Base-by-base conservation (phyloP, 768 basidiomycete species). In the Lactifluus pinguis region DNA sequence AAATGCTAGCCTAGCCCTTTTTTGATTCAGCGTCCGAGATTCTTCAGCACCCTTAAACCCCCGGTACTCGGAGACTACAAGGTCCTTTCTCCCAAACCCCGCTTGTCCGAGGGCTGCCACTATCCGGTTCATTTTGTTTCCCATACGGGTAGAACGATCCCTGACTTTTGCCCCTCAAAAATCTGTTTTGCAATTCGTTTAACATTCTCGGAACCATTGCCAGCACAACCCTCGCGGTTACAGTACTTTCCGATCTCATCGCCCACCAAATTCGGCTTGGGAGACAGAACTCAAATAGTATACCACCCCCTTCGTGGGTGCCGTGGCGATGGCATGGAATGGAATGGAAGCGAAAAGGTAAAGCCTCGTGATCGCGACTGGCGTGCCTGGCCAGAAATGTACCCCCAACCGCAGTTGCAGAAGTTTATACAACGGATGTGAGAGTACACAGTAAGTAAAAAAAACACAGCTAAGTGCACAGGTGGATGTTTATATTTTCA, bases 401-500 rank as follows among this genome's bases (percentile, higher is more conserved):
- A 19, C 17, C 25, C 25, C 25, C 36, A 42, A 51, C 30, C 50
- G 49, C 45, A 21, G 38, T 32, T 47, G 17, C 56, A 49, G 32
- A 53, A 62, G 57, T 62, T 49, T 57, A 62, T 62, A 62, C 51
- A 48, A 53, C 61, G 42, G 45, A 42, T 53, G 36, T 47, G 53
- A 49, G 17, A 53, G 17, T 36, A 53, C 30, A 53, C 30, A 21
- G 60, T 47, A 53, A 53, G 55, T 57, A 62, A 51, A 25, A 51
- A 25, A 62, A 53, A 49, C 55, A 56, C 50, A 48, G 47, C 19
- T 53, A 49, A 34, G 38, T 14, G 38, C 38, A 48, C 32, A 19
- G 57, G 56, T 47, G 41, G 47, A 52, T 11, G 47, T 48, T 56
- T 39, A 53, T 52, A 25, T 58, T 62, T 62, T 58, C 47, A 10